These are phyloP conservation scores for Annona cherimola DNA, from an alignment of 164 flowering plant genomes.

Conservation along the genomic window DNA sequence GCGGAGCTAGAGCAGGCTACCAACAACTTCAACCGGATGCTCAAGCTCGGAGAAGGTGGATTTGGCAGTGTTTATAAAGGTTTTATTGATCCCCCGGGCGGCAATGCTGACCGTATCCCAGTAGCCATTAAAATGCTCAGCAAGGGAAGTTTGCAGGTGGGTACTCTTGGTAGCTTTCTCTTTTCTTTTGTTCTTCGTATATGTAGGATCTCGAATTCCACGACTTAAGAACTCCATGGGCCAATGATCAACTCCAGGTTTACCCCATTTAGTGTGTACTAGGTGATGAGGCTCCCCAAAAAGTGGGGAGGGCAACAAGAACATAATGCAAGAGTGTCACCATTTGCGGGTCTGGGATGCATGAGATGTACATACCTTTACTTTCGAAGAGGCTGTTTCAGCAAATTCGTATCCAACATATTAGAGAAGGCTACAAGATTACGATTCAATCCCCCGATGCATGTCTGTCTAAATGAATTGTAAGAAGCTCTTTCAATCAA, in stretches of 20 bases:
- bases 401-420: too few relatives aligned
- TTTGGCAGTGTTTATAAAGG: constrained; percentile 75
- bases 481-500: neutral
- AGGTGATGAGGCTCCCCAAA: too few relatives aligned
- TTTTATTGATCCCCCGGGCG: constrained; percentile 38
- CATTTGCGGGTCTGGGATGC: too few relatives aligned
- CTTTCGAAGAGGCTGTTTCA: too few relatives aligned
- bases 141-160: constrained; percentile 48
- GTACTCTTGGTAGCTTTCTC: neutral
- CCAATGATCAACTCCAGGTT: too few relatives aligned
- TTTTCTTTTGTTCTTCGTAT: neutral
- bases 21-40: constrained; percentile 41
- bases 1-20: constrained; percentile 59
- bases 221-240: too few relatives aligned
- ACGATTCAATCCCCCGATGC: neutral
- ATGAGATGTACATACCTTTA: too few relatives aligned
- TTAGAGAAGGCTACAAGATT: too few relatives aligned
- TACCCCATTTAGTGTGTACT: too few relatives aligned
- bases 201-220: too few relatives aligned
- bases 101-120: constrained; percentile 32
- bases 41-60: constrained; percentile 80
- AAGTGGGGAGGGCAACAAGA: too few relatives aligned
- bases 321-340: too few relatives aligned
- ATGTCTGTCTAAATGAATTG: neutral
- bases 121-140: constrained; percentile 79